Evolutionary conservation across 306 rosid species (phyloP), one percentile per base, ranked within the genome.

Genomic region (Casuarina equisetifolia): DNA sequence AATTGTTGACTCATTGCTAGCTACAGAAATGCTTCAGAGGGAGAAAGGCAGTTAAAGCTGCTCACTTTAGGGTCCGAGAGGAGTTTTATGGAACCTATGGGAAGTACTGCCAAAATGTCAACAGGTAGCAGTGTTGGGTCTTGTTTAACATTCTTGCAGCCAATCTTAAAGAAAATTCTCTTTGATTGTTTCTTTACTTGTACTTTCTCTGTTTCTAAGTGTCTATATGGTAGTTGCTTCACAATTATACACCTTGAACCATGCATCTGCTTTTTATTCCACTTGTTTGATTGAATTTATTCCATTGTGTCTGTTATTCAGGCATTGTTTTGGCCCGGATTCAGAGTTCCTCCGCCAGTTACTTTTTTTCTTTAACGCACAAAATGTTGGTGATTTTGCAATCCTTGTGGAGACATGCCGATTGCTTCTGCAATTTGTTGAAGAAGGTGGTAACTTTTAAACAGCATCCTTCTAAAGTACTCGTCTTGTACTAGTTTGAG

Each of bases 1-100:
- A 73, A 85, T 46, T 88, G 51, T 81, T 94, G 84, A 89, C 91
- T 82, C 73, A 76, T 85, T 88, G 53, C 84, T 86, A 73, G 83
- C 86, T 87, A 82, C 97, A 95, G 99, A 95, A 90, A 95, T 95
- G 97, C 90, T 92, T 91, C 88, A 92, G 99, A 83, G 99, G 96
- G 84, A 90, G 92, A 81, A 92, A 79, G 85, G 92, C 70, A 70
- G 88, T 89, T 72, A 84, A 83, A 81, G 80, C 82, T 35, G 97
- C 82, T 84, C 90, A 86, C 76, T 88, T 81, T 76, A 88, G 77
- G 84, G 75, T 91, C 76, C 95, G 91, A 70, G 91, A 86, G 80
- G 84, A 84, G 79, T 92, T 95, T 84, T 78, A 75, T 63, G 78
- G 59, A 71, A 80, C 79, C 64, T 88, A 86, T 72, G 97, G 99